Evolutionary conservation across 345 rosid species (phyloP).

Genomic region (Mallotus nudiflorus): DNA sequence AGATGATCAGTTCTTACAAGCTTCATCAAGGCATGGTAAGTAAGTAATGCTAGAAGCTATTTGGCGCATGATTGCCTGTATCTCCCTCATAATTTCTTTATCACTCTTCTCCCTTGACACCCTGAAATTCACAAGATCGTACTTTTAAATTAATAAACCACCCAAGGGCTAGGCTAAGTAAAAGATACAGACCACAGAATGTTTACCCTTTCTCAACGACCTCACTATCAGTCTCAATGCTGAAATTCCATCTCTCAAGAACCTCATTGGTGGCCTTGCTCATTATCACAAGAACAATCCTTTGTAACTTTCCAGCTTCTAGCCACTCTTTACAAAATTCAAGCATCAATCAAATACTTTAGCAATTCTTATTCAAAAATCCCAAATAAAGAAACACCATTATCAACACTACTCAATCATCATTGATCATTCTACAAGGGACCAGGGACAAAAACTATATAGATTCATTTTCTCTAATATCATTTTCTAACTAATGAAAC

Average conservation of each 20-base stretch:
- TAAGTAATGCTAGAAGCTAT: conserved; percentile 93
- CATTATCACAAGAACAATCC: conserved; percentile 86
- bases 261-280: conserved; percentile 81
- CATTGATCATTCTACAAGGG: too few relatives aligned
- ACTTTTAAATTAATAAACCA: conserved; percentile 6
- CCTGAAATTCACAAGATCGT: conserved; percentile 38
- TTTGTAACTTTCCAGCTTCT: conserved; percentile 85
- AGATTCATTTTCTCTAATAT: not conserved
- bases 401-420: not conserved
- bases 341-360: conserved; percentile 10
- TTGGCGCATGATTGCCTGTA: conserved; percentile 93
- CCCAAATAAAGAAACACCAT: not conserved
- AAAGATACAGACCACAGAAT: not conserved
- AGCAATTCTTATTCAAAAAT: conserved; percentile 6
- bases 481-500: conserved; percentile 16
- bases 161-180: not conserved
- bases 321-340: conserved; percentile 70
- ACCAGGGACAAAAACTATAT: too few relatives aligned
- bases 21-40: conserved; percentile 91
- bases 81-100: conserved; percentile 95
- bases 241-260: conserved; percentile 92
- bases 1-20: conserved; percentile 50
- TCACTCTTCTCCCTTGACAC: conserved; percentile 94
- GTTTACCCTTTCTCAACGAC: conserved; percentile 84
- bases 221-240: conserved; percentile 74